A percentile compares a stretch with the other conserved stretches of the same genome.
Conservation (phyloP, 306 rosid species). For the Cucurbita ficifolia region DNA sequence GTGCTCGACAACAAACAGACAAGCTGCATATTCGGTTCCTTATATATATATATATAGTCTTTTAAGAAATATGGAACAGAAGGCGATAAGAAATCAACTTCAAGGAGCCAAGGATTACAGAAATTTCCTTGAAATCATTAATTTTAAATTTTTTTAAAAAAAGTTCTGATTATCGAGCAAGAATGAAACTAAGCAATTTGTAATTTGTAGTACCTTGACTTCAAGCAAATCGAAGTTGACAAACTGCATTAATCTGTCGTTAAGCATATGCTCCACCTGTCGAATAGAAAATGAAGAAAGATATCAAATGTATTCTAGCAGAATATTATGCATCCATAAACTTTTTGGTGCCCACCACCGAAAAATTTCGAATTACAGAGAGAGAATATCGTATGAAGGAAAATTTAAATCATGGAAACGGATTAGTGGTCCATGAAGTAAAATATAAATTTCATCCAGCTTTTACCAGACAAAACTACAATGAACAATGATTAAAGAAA, state of each 20-base stretch:
- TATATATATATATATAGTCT: background rate
- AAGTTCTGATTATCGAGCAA: background rate
- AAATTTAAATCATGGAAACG: background rate
- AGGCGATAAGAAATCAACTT: background rate
- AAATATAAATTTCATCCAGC: background rate
- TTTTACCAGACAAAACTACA: background rate
- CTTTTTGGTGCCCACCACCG: background rate
- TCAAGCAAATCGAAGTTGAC: constrained; percentile 87
- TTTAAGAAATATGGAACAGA: too few relatives aligned
- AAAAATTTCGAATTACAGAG: background rate
- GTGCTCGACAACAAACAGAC: background rate
- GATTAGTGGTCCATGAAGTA: background rate
- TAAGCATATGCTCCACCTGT: constrained; percentile 97
- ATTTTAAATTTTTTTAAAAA: background rate
- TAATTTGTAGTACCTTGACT: constrained; percentile 64
- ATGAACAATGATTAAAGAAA: background rate
- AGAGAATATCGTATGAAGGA: background rate
- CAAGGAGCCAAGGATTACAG: background rate
- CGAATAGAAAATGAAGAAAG: constrained; percentile 2
- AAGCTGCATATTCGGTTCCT: background rate
- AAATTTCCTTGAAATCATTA: background rate
- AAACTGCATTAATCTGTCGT: constrained; percentile 93
- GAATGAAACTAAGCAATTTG: background rate
- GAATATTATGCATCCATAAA: background rate
- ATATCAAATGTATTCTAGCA: background rate